Conservation (phyloP, 306 rosid species). For the Begonia masoniana region DNA sequence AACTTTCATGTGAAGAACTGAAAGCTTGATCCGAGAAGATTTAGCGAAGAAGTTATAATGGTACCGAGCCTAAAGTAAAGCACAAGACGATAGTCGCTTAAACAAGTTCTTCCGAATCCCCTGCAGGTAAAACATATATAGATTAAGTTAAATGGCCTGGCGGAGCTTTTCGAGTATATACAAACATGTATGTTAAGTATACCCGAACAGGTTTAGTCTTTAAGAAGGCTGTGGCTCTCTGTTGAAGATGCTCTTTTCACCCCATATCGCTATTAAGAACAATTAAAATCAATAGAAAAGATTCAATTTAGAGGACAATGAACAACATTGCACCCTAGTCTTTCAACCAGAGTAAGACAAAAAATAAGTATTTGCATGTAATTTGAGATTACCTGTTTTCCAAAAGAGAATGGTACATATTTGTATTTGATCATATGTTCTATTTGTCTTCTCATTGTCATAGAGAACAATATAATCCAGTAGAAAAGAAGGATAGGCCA, state of each 20-base stretch:
- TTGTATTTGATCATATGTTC: conserved; percentile 86
- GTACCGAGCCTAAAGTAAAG: no score
- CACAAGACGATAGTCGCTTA: no score
- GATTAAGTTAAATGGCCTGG: conserved; percentile 9
- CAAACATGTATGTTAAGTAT: conserved; percentile 11
- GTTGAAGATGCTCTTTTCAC: conserved; percentile 40
- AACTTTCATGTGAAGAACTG: no score
- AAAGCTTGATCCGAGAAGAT: no score
- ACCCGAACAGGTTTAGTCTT: conserved; percentile 34
- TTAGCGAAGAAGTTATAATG: no score
- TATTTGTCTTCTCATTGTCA: conserved; percentile 93
- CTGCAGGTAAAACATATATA: neutral
- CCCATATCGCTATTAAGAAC: conserved; percentile 46
- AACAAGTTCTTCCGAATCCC: no score
- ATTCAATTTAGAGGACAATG: conserved; percentile 7
- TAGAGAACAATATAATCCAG: conserved; percentile 68
- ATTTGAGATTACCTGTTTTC: conserved; percentile 59
- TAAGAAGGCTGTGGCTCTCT: conserved; percentile 29
- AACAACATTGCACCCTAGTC: conserved; percentile 1
- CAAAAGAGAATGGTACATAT: conserved; percentile 93
- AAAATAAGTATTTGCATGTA: neutral
- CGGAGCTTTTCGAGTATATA: neutral
- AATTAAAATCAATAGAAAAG: neutral
- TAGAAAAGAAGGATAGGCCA: conserved; percentile 97
- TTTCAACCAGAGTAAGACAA: neutral